Percentiles rank a stretch among this genome's conserved stretches.
Conservation (phyloP, 2,329 filamentous ascomycete genomes). For the Clarireedia hainanense region DNA sequence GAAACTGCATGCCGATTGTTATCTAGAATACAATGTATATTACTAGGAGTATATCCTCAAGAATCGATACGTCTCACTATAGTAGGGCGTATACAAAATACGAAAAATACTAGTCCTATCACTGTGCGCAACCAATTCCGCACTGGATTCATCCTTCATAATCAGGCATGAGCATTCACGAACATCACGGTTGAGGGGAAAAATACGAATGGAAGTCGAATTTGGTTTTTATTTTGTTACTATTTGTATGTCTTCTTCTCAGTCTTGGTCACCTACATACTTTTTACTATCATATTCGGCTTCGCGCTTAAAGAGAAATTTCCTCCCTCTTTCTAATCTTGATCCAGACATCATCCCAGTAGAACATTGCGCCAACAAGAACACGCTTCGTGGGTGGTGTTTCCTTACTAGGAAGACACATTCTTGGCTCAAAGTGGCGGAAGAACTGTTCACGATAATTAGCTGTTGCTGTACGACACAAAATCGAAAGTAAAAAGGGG, state of each 20-base stretch:
- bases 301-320: background rate
- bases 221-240: background rate
- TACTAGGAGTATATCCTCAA: too few relatives aligned
- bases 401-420: conserved; percentile 1
- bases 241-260: background rate
- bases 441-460: background rate
- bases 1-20: too few relatives aligned
- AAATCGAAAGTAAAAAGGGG: background rate
- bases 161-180: too few relatives aligned
- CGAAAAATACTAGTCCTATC: too few relatives aligned
- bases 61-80: too few relatives aligned
- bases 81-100: too few relatives aligned
- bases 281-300: background rate
- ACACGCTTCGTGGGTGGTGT: conserved; percentile 4
- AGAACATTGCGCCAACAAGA: conserved; percentile 6
- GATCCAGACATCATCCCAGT: conserved; percentile 4
- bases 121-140: too few relatives aligned
- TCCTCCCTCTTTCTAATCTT: background rate
- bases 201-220: too few relatives aligned
- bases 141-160: too few relatives aligned
- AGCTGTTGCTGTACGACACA: background rate
- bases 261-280: background rate
- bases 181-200: too few relatives aligned
- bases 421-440: conserved; percentile 1
- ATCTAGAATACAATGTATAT: too few relatives aligned